These are phyloP conservation scores for Fragaria ananassa DNA, from an alignment of 306 rosid genomes.

Conservation along the genomic window DNA sequence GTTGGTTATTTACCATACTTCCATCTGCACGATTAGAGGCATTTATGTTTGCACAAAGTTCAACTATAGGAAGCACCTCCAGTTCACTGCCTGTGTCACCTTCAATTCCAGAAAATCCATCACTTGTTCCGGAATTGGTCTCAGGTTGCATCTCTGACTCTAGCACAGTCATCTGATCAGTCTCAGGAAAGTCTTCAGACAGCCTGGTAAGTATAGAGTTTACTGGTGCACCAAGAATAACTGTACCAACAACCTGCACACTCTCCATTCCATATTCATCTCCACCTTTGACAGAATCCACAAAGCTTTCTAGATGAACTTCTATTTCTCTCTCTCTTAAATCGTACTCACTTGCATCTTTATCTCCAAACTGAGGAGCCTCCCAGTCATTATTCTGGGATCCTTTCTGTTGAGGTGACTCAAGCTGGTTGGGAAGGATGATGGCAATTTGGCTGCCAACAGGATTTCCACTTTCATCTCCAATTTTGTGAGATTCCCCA, in stretches of 20 bases:
- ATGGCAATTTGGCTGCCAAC: slow-evolving; percentile 19
- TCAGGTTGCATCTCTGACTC: not conserved
- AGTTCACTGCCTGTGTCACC: slow-evolving; percentile 6
- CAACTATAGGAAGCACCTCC: slow-evolving; percentile 8
- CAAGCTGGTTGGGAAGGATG: slow-evolving; percentile 4
- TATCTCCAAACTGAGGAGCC: not conserved
- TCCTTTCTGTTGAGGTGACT: slow-evolving; percentile 2
- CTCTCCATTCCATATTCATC: slow-evolving; percentile 22
- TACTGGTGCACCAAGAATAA: slow-evolving; percentile 6
- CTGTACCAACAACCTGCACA: slow-evolving; percentile 17
- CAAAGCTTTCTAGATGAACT: slow-evolving; percentile 5
- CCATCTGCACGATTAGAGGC: not conserved
- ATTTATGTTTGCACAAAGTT: not conserved
- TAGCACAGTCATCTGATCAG: not conserved
- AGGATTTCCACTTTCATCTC: slow-evolving; percentile 19
- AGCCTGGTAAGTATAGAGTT: not conserved
- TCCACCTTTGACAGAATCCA: slow-evolving; percentile 13
- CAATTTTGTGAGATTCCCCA: slow-evolving; percentile 12
- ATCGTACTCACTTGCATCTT: not conserved
- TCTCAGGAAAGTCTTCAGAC: not conserved
- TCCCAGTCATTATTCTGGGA: not conserved
- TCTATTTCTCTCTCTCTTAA: slow-evolving; percentile 17
- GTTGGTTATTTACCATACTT: slow-evolving; percentile 2
- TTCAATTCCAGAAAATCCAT: slow-evolving; percentile 7
- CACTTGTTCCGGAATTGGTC: not conserved